Base-by-base conservation (phyloP, 2,329 filamentous ascomycete genomes). In the Pseudogymnoascus sp. region DNA sequence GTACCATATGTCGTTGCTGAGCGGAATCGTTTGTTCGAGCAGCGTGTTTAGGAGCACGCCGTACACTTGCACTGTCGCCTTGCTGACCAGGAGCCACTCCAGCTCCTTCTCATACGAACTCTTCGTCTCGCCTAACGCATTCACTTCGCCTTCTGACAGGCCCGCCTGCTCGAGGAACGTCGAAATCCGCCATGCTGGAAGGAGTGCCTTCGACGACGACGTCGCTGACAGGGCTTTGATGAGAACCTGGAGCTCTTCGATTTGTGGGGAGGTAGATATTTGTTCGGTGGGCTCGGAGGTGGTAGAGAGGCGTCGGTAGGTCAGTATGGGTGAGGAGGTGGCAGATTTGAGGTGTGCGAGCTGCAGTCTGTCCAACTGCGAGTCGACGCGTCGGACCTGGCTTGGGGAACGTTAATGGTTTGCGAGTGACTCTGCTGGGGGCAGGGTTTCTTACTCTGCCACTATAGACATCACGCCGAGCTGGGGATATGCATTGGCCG, bases 1-100 rank as follows among this genome's bases (percentile, higher is more conserved):
- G 74, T 97, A 97, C 85, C 89, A 92, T 23, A 96, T 87, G 68
- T 96, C 92, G 67, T 96, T 87, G 69, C 86, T 90, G 16, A 99
- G 76, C 0, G 88, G 88, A 10, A 93, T 86, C 10, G 92, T 95
- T 69, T 94, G 89, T 62, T 93, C 88, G 10, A 97, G 76, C 3
- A 97, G 81, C 0, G 84, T 86, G 68, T 87, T 86, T 68, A 97
- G 78, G 41, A 96, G 82, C 59, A 90, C 78, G 3, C 93, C 93
- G 70, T 96, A 95, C 1, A 89, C 87, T 71, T 97, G 93, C n/a
- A 92, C 85, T 0, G 92, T 90, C 4, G 92, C 92, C 74, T 97
- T 99, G 75, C 89, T 91, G 31, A 95, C 83, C 14, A 97, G 79
- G 23, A 97, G 77, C 94, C 94, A 97, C 74, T 96, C 89, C 59